These are phyloP conservation scores for Trametes villosa DNA, from an alignment of 768 basidiomycete genomes.

Conservation along the genomic window DNA sequence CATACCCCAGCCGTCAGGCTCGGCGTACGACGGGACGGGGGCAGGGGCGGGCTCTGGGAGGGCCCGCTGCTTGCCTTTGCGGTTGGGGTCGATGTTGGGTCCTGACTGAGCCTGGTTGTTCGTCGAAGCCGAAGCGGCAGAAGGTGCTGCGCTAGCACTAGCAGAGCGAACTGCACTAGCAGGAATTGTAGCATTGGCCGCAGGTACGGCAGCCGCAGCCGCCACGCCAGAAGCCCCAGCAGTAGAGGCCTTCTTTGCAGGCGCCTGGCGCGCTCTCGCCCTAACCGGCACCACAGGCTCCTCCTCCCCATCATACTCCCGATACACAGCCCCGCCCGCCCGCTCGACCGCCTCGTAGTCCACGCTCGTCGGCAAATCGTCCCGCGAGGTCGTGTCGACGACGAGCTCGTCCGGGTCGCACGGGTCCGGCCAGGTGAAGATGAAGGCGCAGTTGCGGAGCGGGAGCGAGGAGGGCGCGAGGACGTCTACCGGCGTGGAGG, in stretches of 20 bases:
- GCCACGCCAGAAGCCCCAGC: too few relatives aligned
- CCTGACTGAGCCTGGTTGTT: too few relatives aligned
- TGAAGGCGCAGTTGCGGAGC: slow-evolving; percentile 23
- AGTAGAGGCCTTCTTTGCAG: too few relatives aligned
- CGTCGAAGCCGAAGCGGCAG: too few relatives aligned
- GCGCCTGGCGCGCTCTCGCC: too few relatives aligned
- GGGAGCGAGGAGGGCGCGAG: slow-evolving; percentile 14
- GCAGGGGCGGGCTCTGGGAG: not conserved
- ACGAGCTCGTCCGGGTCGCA: slow-evolving; percentile 28
- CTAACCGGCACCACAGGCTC: not conserved
- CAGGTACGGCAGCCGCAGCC: not conserved
- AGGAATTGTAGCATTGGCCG: too few relatives aligned
- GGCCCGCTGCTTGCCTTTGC: not conserved
- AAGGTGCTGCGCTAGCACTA: too few relatives aligned
- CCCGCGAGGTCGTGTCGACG: slow-evolving; percentile 9
- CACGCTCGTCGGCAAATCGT: slow-evolving; percentile 4
- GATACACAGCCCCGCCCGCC: not conserved
- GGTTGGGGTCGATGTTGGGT: not conserved
- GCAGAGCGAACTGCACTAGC: too few relatives aligned
- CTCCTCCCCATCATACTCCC: not conserved
- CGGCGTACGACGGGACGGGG: not conserved
- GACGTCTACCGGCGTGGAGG: not conserved
- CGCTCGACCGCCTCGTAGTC: slow-evolving; percentile 5
- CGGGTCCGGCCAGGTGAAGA: slow-evolving; percentile 33
- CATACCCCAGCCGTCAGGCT: not conserved